Conservation (phyloP, 1,139 yeast species). For the Lodderomyces beijingensis region DNA sequence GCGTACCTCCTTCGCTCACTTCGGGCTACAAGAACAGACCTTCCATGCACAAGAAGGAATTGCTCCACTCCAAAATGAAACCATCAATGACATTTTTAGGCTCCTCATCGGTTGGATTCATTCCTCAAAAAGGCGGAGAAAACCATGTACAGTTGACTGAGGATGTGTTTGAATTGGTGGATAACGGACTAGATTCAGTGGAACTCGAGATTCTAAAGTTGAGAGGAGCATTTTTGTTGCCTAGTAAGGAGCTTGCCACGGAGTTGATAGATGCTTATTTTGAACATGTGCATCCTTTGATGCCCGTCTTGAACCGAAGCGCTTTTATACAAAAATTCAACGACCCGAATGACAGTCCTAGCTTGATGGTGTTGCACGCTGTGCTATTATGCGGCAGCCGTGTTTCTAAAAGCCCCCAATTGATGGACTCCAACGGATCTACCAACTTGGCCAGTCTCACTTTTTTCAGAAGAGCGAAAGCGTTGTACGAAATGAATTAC, state of each 20-base stretch:
- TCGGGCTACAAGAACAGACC: slow-evolving; percentile 40
- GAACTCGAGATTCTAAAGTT: slow-evolving; percentile 65
- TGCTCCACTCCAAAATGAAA: slow-evolving; percentile 23
- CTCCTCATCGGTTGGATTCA: slow-evolving; percentile 35
- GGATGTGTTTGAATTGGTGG: slow-evolving; percentile 35
- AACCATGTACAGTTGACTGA: slow-evolving; percentile 41
- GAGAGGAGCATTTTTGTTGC: slow-evolving; percentile 70
- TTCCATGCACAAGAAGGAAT: slow-evolving; percentile 34
- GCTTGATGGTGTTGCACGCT: slow-evolving; percentile 64
- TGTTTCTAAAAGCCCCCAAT: slow-evolving; percentile 52
- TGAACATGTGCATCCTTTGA: slow-evolving; percentile 61
- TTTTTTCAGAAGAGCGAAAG: slow-evolving; percentile 73
- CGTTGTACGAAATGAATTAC: slow-evolving; percentile 67
- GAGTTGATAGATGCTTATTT: slow-evolving; percentile 63
- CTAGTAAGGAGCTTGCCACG: slow-evolving; percentile 57
- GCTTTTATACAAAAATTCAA: slow-evolving; percentile 54
- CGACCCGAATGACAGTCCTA: slow-evolving; percentile 63
- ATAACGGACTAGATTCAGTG: slow-evolving; percentile 51
- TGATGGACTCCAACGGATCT: slow-evolving; percentile 55
- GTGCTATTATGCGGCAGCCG: slow-evolving; percentile 69
- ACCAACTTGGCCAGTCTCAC: slow-evolving; percentile 58
- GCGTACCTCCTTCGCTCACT: slow-evolving; percentile 43
- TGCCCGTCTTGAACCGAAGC: slow-evolving; percentile 67
- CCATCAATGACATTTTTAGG: slow-evolving; percentile 42
- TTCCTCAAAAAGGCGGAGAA: slow-evolving; percentile 42